These are phyloP conservation scores for Amylostereum areolatum DNA, from an alignment of 1,284 basidiomycete species.

Conservation along the genomic window DNA sequence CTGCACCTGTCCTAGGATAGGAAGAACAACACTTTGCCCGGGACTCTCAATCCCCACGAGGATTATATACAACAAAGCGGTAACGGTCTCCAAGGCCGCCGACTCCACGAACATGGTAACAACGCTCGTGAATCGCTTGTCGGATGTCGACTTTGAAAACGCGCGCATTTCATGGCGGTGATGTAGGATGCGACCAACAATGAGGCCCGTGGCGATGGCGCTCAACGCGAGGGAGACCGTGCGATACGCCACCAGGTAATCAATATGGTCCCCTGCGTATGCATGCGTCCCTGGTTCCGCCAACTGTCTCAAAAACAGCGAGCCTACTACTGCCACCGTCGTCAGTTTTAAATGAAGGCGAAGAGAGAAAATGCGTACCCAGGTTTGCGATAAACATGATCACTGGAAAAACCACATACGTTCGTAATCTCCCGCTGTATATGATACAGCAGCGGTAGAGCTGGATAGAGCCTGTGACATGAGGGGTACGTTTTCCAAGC, in stretches of 20 bases:
- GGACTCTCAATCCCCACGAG: constrained; percentile 22
- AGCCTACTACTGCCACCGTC: constrained; percentile 18
- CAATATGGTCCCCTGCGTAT: constrained; percentile 14
- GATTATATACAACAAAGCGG: constrained; percentile 24
- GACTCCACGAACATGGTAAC: constrained; percentile 22
- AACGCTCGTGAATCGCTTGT: constrained; percentile 9
- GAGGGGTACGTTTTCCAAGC: neutral
- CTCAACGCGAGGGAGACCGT: constrained; percentile 23
- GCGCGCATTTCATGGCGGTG: constrained; percentile 5
- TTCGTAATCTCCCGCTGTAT: constrained; percentile 7
- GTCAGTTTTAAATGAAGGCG: neutral
- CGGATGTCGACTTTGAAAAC: neutral
- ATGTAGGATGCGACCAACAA: constrained; percentile 18
- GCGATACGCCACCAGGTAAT: constrained; percentile 23
- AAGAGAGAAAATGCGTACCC: constrained; percentile 4
- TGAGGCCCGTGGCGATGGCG: constrained; percentile 21
- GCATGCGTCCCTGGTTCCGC: constrained; percentile 16
- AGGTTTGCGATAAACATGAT: constrained; percentile 7
- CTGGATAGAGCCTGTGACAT: constrained; percentile 8
- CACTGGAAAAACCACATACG: constrained; percentile 11
- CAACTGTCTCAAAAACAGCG: constrained; percentile 18
- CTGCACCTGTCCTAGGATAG: constrained; percentile 30
- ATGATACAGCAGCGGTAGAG: constrained; percentile 20
- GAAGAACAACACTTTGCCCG: constrained; percentile 27
- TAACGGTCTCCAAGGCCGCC: constrained; percentile 22